Evolutionary conservation across 2,329 filamentous ascomycete species (phyloP).

Genomic region (Ophiostoma angusticollis): DNA sequence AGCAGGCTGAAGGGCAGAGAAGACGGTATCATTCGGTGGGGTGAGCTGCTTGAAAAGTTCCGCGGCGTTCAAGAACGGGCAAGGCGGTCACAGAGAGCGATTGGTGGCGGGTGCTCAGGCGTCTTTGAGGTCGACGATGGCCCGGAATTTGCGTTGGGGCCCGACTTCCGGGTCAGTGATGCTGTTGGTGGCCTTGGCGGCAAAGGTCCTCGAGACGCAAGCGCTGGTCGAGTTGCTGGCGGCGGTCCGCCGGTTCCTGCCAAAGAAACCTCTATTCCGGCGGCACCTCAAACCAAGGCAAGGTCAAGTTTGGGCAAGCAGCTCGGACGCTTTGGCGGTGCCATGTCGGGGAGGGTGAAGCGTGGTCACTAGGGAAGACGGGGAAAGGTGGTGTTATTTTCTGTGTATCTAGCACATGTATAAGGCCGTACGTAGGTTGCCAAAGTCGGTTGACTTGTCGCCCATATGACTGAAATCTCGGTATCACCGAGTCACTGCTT

Average conservation of each 20-base stretch:
- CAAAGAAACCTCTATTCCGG: constrained; percentile 34
- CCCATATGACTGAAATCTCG: too few species aligned
- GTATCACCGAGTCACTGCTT: constrained; percentile 8
- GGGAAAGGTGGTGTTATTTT: too few species aligned
- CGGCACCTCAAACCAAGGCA: constrained; percentile 40
- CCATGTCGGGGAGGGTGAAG: constrained; percentile 51
- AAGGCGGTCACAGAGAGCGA: constrained; percentile 52
- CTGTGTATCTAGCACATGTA: not conserved
- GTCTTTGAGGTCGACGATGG: constrained; percentile 30
- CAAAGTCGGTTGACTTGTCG: too few species aligned
- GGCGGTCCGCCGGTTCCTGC: not conserved
- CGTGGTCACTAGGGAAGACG: constrained; percentile 32
- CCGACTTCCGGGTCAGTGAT: constrained; percentile 29
- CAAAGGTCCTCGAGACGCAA: constrained; percentile 30
- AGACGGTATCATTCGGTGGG: constrained; percentile 79
- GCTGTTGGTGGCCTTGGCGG: constrained; percentile 23
- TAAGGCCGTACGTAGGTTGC: too few species aligned
- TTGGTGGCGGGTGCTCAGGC: constrained; percentile 33
- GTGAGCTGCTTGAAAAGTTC: constrained; percentile 89
- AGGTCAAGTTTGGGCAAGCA: constrained; percentile 53
- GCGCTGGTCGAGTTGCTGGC: constrained; percentile 22
- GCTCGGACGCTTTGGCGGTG: constrained; percentile 58
- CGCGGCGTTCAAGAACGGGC: constrained; percentile 79
- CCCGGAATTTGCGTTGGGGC: constrained; percentile 24
- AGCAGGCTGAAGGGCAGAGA: constrained; percentile 73